phyloP scores from a whole-genome alignment of 176 grass and related monocot genomes.

The Dendrocalamus sinicus region DNA sequence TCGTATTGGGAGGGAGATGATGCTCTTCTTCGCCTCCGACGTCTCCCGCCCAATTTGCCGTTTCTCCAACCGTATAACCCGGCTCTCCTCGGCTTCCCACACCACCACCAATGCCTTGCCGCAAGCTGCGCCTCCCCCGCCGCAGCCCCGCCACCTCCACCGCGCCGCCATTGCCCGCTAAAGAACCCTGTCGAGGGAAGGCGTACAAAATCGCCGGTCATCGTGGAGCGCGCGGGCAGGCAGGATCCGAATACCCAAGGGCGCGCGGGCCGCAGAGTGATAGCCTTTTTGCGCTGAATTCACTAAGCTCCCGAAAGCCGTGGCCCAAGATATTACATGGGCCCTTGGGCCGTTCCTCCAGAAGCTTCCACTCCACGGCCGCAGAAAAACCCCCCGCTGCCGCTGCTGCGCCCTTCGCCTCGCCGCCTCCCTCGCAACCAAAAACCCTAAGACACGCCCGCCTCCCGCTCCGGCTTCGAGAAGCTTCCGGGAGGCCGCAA shows the following conservation, averaged over 20 bases:
- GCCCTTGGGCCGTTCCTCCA: background rate
- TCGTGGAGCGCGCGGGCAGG: background rate
- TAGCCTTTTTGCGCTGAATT: no score
- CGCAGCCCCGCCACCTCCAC: no score
- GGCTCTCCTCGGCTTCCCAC: no score
- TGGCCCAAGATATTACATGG: background rate
- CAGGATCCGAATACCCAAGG: background rate
- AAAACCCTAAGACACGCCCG: slow-evolving; percentile 42
- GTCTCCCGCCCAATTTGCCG: no score
- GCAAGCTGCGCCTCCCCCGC: no score
- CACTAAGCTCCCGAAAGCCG: background rate
- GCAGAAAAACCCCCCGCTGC: background rate
- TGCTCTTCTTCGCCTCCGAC: no score
- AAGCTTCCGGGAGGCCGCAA: slow-evolving; percentile 32
- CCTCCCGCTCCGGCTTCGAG: background rate
- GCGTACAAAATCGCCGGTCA: no score
- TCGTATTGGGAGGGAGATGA: no score
- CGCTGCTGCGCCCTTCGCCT: background rate
- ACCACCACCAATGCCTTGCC: no score
- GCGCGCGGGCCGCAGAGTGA: background rate
- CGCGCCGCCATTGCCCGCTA: no score
- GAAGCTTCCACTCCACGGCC: background rate
- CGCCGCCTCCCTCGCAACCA: background rate
- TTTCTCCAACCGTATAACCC: no score
- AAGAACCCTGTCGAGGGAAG: no score